These are phyloP conservation scores for Podila minutissima DNA, from an alignment of 192 early-diverging fungal species.

Conservation along the genomic window DNA sequence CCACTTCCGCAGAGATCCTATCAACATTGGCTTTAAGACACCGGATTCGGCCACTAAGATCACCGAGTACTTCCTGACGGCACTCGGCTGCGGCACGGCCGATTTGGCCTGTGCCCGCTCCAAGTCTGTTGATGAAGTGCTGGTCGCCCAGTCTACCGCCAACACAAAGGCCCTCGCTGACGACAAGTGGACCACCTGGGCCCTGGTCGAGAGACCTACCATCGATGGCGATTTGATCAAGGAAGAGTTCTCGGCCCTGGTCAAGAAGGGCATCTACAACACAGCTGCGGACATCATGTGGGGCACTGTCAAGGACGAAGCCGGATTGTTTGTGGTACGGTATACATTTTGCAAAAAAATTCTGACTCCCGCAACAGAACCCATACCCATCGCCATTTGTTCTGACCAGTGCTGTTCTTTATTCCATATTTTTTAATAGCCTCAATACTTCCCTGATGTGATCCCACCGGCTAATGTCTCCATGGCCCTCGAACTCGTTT, in stretches of 20 bases:
- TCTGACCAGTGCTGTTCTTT: too few species aligned
- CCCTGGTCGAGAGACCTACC: constrained; percentile 20
- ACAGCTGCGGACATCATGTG: constrained; percentile 41
- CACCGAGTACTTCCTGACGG: constrained; percentile 12
- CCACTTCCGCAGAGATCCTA: constrained; percentile 19
- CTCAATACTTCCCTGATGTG: constrained; percentile 14
- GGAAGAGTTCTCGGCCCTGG: constrained; percentile 31
- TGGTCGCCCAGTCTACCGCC: constrained; percentile 26
- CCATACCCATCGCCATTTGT: too few species aligned
- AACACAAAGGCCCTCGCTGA: constrained; percentile 12
- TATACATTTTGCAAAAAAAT: too few species aligned
- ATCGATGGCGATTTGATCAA: constrained; percentile 38
- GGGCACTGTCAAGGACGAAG: constrained; percentile 32
- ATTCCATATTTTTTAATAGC: too few species aligned
- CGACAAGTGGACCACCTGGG: constrained; percentile 23
- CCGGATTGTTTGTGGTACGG: constrained; percentile 14
- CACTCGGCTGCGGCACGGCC: background rate
- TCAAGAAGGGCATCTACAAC: constrained; percentile 46
- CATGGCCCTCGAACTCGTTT: background rate
- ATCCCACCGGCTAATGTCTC: constrained; percentile 9
- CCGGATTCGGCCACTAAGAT: constrained; percentile 11
- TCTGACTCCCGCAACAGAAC: too few species aligned
- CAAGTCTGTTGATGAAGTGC: constrained; percentile 5
- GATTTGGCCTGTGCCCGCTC: constrained; percentile 22
- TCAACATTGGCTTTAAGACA: constrained; percentile 29